Percentiles rank a stretch among this genome's conserved stretches.
Evolutionary conservation across 495 filamentous ascomycete species (phyloP).

Genomic region (Trichoderma reesei): DNA sequence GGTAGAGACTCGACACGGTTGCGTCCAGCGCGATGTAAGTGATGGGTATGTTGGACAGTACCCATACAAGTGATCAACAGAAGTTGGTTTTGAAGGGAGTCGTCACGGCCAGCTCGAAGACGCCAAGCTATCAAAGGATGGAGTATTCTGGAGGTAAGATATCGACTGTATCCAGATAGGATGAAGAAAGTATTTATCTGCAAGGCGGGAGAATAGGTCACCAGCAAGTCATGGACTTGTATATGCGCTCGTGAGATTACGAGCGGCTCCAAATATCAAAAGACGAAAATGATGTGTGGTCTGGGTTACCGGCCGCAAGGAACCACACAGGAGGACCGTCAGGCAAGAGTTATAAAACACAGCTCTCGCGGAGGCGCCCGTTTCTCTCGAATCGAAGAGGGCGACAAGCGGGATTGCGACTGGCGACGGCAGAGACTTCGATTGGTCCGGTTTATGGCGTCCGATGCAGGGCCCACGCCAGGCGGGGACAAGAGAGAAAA

Average conservation of each 20-base stretch:
- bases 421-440: not conserved
- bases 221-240: too few species aligned
- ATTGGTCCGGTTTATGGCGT: not conserved
- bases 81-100: not conserved
- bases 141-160: not conserved
- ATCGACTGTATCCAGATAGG: not conserved
- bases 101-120: not conserved
- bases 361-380: not conserved
- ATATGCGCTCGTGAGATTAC: not conserved
- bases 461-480: slow-evolving; percentile 1
- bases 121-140: not conserved
- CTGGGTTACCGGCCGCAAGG: not conserved
- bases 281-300: not conserved
- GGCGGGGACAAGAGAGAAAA: not conserved
- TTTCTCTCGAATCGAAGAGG: not conserved
- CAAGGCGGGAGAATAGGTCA: not conserved
- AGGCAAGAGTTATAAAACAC: slow-evolving; percentile 7
- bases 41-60: not conserved
- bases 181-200: not conserved
- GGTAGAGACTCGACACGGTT: not conserved
- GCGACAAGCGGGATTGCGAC: slow-evolving; percentile 7
- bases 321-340: not conserved
- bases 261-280: not conserved
- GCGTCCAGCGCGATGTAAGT: not conserved
- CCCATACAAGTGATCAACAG: not conserved